Evolutionary conservation across 768 basidiomycete genomes (phyloP).

Genomic region (Auricularia cornea): DNA sequence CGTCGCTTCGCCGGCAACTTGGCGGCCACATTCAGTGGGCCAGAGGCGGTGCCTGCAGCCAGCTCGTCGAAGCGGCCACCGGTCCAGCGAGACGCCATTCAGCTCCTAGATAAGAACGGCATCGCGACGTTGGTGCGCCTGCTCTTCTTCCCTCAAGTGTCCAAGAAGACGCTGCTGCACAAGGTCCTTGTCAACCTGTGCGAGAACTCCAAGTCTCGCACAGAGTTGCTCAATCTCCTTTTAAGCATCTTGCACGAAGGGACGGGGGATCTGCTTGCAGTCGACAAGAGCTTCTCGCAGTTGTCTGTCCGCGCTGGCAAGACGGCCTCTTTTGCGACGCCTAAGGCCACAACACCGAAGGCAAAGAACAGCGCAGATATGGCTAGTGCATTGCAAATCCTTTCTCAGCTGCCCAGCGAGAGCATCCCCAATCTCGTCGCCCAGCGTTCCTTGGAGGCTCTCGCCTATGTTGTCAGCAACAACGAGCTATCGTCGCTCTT

Average conservation of each 20-base stretch:
- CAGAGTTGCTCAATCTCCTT: constrained; percentile 88
- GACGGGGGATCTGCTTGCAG: constrained; percentile 80
- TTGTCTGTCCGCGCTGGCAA: constrained; percentile 62
- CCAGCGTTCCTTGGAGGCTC: constrained; percentile 86
- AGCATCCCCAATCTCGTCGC: constrained; percentile 87
- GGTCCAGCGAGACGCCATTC: constrained; percentile 76
- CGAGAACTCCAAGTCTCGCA: constrained; percentile 86
- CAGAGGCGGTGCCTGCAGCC: background rate
- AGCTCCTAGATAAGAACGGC: constrained; percentile 83
- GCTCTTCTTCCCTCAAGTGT: constrained; percentile 91
- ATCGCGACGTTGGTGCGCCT: constrained; percentile 85
- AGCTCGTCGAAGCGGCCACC: constrained; percentile 39
- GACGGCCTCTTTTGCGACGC: constrained; percentile 15
- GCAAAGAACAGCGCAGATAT: constrained; percentile 39
- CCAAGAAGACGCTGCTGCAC: constrained; percentile 77
- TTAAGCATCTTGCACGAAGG: constrained; percentile 94
- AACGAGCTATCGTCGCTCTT: constrained; percentile 83
- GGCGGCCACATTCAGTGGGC: background rate
- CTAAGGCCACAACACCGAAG: constrained; percentile 44
- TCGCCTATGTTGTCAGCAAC: constrained; percentile 76
- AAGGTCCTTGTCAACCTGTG: constrained; percentile 91
- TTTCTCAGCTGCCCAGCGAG: constrained; percentile 56
- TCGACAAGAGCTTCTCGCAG: constrained; percentile 91
- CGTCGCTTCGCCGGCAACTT: constrained; percentile 11
- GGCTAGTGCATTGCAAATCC: constrained; percentile 39